These are phyloP conservation scores for Aspergillus tanneri DNA, from an alignment of 2,329 filamentous ascomycete species.

Conservation along the genomic window DNA sequence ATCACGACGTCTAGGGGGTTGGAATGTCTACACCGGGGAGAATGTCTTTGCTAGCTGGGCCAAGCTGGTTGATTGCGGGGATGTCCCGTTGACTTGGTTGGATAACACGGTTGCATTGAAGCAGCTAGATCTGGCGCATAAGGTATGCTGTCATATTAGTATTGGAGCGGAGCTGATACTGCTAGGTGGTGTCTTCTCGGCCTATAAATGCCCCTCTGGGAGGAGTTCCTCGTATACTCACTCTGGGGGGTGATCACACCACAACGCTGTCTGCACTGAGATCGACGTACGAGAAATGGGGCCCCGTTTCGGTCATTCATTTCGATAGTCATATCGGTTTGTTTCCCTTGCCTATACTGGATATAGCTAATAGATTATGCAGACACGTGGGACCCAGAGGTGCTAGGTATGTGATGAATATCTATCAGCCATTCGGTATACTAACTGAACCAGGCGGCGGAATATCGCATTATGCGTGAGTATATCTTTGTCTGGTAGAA, in stretches of 20 bases:
- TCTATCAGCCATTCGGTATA: conserved; percentile 33
- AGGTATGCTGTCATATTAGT: conserved; percentile 28
- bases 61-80: conserved; percentile 56
- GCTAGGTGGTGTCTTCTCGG: conserved; percentile 47
- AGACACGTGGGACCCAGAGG: conserved; percentile 57
- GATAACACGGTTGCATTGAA: conserved; percentile 57
- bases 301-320: conserved; percentile 57
- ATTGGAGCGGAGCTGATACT: neutral
- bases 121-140: conserved; percentile 53
- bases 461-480: conserved; percentile 35
- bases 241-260: conserved; percentile 57
- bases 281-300: conserved; percentile 51
- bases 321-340: conserved; percentile 53
- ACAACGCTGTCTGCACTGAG: conserved; percentile 55
- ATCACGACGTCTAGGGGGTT: conserved; percentile 50
- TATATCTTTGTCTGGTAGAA: neutral
- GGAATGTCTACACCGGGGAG: conserved; percentile 51
- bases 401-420: conserved; percentile 48
- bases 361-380: neutral
- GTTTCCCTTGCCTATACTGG: neutral
- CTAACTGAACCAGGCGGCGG: conserved; percentile 12
- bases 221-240: conserved; percentile 49
- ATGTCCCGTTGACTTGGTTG: conserved; percentile 53
- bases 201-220: conserved; percentile 42
- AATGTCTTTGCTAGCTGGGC: conserved; percentile 51